These are phyloP conservation scores for Tylopilus sp. DNA, from an alignment of 1,284 basidiomycete genomes.

Conservation along the genomic window DNA sequence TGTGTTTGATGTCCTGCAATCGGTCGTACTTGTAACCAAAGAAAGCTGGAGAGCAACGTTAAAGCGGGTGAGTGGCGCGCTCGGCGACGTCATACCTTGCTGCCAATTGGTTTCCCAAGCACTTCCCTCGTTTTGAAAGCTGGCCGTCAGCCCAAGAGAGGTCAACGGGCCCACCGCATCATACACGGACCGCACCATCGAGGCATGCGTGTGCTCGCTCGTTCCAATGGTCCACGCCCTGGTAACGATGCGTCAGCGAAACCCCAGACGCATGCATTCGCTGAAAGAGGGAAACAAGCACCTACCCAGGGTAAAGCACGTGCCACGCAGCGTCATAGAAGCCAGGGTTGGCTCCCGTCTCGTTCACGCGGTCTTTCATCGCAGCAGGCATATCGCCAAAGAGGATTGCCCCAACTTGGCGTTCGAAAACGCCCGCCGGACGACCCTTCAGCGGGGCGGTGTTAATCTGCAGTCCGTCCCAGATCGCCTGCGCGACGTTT, in stretches of 20 bases:
- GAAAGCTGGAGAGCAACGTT: slow-evolving; percentile 1
- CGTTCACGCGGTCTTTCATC: slow-evolving; percentile 1
- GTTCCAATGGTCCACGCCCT: slow-evolving; percentile 12
- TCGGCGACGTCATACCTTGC: not conserved
- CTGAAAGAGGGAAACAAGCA: not conserved
- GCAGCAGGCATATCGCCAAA: slow-evolving; percentile 10
- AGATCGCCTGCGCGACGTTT: slow-evolving; percentile 7
- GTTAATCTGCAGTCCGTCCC: slow-evolving; percentile 4
- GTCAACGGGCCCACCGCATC: slow-evolving; percentile 6
- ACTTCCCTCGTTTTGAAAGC: slow-evolving; percentile 15
- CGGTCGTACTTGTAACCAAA: slow-evolving; percentile 13
- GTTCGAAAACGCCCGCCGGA: not conserved
- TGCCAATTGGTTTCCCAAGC: slow-evolving; percentile 11
- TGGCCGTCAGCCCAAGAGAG: slow-evolving; percentile 4
- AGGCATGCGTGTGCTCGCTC: not conserved
- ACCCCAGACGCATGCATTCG: not conserved
- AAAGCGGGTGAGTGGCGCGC: no score
- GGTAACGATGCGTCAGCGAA: not conserved
- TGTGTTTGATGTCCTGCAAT: slow-evolving; percentile 7
- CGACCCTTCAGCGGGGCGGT: not conserved
- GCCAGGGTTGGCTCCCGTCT: slow-evolving; percentile 9
- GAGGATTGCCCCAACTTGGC: not conserved
- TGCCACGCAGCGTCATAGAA: slow-evolving; percentile 12
- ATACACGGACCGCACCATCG: slow-evolving; percentile 2
- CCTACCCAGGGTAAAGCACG: slow-evolving; percentile 8